Evolutionary conservation across 1,139 yeast species (phyloP), one percentile per base, ranked within the genome.

Genomic region (Tardiomyces blankii): DNA sequence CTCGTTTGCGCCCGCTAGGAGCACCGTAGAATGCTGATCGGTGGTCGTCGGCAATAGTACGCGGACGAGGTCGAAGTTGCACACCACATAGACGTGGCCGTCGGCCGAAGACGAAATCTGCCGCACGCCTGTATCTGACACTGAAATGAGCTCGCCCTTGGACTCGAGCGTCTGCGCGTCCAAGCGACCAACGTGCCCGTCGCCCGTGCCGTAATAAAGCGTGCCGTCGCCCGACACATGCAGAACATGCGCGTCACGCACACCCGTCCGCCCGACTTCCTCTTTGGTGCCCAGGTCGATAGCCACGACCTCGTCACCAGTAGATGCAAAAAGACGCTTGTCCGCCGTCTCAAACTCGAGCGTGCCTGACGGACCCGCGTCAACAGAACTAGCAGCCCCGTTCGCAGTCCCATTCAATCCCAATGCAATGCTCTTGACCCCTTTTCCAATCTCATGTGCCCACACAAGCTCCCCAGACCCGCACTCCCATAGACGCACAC

Each of bases 401-500:
- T 30, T 30, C 9, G 25, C 35, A 12, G 9, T 5, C 4, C n/a
- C 35, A 5, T 13, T 30, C 35, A 30, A 30, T 30, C 16, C 35
- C n/a, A 30, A 5, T 11, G 35, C 35, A 5, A 30, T 47, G 32
- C 50, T 41, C 32, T 13, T 12, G 16, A 30, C 35, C 35, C 16
- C 35, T 11, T 9, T 30, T 9, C 35, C 35, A 14, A 12, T 5
- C 4, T 30, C 35, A 11, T 5, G 16, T 5, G 16, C 3, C 35
- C 35, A 30, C n/a, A 80, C 56, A 2, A 62, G 55, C 18, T 58
- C 47, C 0, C 79, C 85, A 1, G 74, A 59, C 0, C 83, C 80
- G 58, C 84, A 75, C 54, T 82, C 89, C 86, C 86, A 82, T 33
- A 82, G 54, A 42, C 65, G 65, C 2, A 79, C 65, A 0, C 73